phyloP scores from a whole-genome alignment of 2,329 filamentous ascomycete species.

The Ophiostoma novo-ulmi region DNA sequence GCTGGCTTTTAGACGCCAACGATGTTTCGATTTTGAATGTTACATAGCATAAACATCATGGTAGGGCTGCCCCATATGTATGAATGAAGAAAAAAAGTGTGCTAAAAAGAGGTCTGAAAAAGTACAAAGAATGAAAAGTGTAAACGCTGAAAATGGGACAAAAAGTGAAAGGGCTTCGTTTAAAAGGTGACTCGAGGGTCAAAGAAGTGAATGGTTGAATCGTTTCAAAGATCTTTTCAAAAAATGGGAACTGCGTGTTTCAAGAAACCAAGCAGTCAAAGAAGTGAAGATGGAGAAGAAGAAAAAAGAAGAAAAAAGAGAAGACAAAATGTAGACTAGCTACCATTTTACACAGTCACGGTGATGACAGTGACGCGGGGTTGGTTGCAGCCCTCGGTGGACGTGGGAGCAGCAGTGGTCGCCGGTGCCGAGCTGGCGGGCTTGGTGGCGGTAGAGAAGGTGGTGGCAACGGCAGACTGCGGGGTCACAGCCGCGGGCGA shows the following conservation, averaged over 20 bases:
- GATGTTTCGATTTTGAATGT: background rate
- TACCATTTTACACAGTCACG: constrained; percentile 12
- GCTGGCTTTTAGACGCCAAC: background rate
- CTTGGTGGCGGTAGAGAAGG: background rate
- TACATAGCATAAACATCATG: background rate
- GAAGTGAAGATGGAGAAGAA: background rate
- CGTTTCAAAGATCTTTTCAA: constrained; percentile 9
- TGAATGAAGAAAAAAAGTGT: background rate
- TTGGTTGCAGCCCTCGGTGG: background rate
- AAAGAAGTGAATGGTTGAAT: constrained; percentile 9
- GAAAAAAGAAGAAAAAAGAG: background rate
- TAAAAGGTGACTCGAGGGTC: constrained; percentile 5
- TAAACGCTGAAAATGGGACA: background rate
- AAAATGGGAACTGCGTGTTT: constrained; percentile 5
- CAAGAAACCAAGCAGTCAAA: constrained; percentile 1
- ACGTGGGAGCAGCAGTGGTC: background rate
- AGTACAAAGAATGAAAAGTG: constrained; percentile 4
- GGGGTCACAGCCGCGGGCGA: background rate
- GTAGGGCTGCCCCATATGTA: background rate
- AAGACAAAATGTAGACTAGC: constrained; percentile 14
- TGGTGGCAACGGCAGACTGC: background rate
- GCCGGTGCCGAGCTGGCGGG: constrained; percentile 3
- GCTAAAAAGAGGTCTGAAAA: background rate
- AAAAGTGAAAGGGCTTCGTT: background rate
- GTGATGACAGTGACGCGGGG: constrained; percentile 13